Evolutionary conservation across 257 asterid genomes (phyloP), one percentile per base, ranked within the genome.

Genomic region (Fraxinus pennsylvanica): DNA sequence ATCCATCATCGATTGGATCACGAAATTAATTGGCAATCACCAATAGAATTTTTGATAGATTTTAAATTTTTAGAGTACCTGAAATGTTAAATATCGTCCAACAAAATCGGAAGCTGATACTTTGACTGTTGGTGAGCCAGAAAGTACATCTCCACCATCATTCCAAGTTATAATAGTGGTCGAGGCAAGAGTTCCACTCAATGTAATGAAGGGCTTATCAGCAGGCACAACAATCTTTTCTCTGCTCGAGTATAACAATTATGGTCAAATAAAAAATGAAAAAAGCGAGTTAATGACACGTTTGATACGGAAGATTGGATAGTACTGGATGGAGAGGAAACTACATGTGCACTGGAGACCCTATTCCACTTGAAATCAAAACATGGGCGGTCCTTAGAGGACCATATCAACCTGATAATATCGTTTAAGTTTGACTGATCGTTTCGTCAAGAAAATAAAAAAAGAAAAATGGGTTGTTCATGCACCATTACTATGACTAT

Each of bases 31-130:
- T 21, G 33, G 17, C 15, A 52, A 7, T 61, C 68, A 10, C 25
- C 33, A 54, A 27, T 6, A 33, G 3, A 52, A 32, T 54, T 52
- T 50, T 36, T 8, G 8, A 30, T 14, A 30, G 41, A 33, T 36
- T 9, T 2, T 33, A 33, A 33, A 4, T 33, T 33, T 33, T 1
- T 43, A 6, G 19, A 12, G 17, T 71, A 88, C 90, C 92, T 86
- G 83, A 59, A 88, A 79, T 47, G 90, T 88, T 67, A 86, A 67
- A 43, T 83, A 80, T 27, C 88, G 82, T 35, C 78, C 90, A 13
- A 88, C 89, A 83, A 85, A 88, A 71, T 85, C 85, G 35, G 92
- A 81, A 25, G 90, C 90, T 25, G 84, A 67, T 25, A 88, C 74
- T 7, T 88, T 75, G 52, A 88, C 9, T 0, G 92, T 85, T 38